Percentiles rank a stretch among this genome's conserved stretches.
These are phyloP conservation scores for Aspergillus sp. DNA, from an alignment of 2,329 filamentous ascomycete genomes.

Conservation along the genomic window DNA sequence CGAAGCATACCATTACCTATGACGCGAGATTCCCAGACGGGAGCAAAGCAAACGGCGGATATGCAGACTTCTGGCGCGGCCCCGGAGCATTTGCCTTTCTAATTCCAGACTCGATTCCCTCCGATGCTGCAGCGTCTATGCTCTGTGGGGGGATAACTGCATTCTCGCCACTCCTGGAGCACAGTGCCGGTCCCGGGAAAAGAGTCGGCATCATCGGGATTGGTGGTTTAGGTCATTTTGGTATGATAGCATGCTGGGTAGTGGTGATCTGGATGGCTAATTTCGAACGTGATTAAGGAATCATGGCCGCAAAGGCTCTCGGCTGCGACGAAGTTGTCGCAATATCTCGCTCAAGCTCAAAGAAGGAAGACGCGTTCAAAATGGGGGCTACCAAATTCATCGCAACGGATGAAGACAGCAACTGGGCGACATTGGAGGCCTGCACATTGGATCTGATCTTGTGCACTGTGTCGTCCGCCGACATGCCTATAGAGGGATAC, in stretches of 20 bases:
- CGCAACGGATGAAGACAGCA: slow-evolving; percentile 54
- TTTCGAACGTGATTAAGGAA: no score
- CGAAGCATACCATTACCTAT: slow-evolving; percentile 35
- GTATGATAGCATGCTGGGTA: no score
- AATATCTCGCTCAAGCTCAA: slow-evolving; percentile 53
- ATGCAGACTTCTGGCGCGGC: slow-evolving; percentile 56
- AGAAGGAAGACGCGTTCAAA: slow-evolving; percentile 53
- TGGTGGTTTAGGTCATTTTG: no score
- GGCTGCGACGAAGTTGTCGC: slow-evolving; percentile 48
- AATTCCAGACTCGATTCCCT: slow-evolving; percentile 24
- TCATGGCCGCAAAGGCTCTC: no score
- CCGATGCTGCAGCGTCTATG: slow-evolving; percentile 18
- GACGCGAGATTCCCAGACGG: slow-evolving; percentile 47
- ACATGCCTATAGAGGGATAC: slow-evolving; percentile 63
- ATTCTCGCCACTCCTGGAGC: slow-evolving; percentile 19
- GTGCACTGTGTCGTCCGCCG: slow-evolving; percentile 52
- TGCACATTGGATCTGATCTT: slow-evolving; percentile 56
- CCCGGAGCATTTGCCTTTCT: slow-evolving; percentile 60
- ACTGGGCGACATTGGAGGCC: slow-evolving; percentile 52
- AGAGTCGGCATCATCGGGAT: no score
- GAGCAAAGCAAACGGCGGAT: slow-evolving; percentile 67
- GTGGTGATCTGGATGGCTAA: no score
- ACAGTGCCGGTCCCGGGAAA: slow-evolving; percentile 13
- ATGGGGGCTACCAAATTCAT: slow-evolving; percentile 58
- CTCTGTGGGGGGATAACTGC: slow-evolving; percentile 20